Evolutionary conservation across 768 basidiomycete species (phyloP).

Genomic region (Hygrocybe coccinea): DNA sequence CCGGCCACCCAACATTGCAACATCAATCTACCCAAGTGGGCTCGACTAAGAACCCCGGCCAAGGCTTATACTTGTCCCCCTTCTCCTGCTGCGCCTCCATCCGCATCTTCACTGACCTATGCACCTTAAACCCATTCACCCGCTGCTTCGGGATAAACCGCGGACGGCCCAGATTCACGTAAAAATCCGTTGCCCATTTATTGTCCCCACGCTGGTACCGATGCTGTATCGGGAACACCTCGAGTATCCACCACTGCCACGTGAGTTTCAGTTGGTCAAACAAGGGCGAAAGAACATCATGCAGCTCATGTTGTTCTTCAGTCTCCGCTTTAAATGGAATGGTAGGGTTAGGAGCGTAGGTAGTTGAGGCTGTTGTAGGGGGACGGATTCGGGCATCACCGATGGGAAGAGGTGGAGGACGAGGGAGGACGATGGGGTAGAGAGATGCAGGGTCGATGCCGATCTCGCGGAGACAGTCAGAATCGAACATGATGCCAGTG

Average conservation of each 20-base stretch:
- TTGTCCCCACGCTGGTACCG: conserved; percentile 39
- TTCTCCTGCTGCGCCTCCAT: conserved; percentile 33
- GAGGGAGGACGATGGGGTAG: conserved; percentile 38
- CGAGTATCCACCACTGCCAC: conserved; percentile 62
- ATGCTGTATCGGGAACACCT: conserved; percentile 42
- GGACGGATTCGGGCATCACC: too few relatives aligned
- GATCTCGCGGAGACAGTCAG: conserved; percentile 39
- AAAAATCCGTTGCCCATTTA: conserved; percentile 12
- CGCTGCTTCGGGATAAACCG: conserved; percentile 37
- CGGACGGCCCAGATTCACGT: conserved; percentile 35
- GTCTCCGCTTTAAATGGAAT: conserved; percentile 45
- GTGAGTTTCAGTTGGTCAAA: conserved; percentile 55
- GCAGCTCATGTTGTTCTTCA: conserved; percentile 56
- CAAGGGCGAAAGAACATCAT: conserved; percentile 45
- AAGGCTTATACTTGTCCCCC: conserved; percentile 32
- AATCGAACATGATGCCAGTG: conserved; percentile 57
- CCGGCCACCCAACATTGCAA: too few relatives aligned
- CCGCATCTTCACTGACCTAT: conserved; percentile 49
- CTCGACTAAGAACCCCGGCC: conserved; percentile 32
- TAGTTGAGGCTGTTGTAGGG: not conserved
- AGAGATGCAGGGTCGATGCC: conserved; percentile 46
- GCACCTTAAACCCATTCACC: conserved; percentile 38
- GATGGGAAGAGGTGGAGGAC: conserved; percentile 36
- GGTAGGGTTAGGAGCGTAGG: conserved; percentile 12
- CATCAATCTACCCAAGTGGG: conserved; percentile 38